Evolutionary conservation across 2,329 filamentous ascomycete species (phyloP).

Genomic region (Pseudogymnoascus sp.): DNA sequence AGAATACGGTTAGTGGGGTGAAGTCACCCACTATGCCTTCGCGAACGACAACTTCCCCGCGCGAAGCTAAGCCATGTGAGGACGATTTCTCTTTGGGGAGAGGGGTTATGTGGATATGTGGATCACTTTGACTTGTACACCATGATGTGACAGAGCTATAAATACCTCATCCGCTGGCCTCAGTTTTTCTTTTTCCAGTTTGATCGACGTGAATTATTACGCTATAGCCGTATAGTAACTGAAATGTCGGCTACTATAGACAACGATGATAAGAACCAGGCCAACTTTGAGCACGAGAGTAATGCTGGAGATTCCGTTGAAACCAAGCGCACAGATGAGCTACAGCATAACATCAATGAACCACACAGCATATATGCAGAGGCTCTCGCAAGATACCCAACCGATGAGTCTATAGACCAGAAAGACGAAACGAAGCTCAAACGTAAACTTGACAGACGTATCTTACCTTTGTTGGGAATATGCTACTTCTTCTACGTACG

Average conservation of each 20-base stretch:
- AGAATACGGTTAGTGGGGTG: neutral
- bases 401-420: constrained; percentile 31
- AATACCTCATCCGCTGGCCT: neutral
- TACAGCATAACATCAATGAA: neutral
- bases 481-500: constrained; percentile 27
- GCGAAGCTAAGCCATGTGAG: neutral
- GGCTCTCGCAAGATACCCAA: constrained; percentile 8
- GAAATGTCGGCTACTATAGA: neutral
- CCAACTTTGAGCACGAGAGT: neutral
- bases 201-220: neutral
- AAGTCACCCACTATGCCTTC: neutral
- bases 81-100: neutral
- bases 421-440: constrained; percentile 29
- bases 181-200: neutral
- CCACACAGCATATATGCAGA: neutral
- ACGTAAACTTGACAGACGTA: constrained; percentile 33
- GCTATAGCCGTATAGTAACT: neutral
- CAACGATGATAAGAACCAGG: neutral
- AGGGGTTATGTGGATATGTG: neutral
- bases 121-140: neutral
- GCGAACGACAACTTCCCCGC: constrained; percentile 1
- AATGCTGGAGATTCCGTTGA: neutral
- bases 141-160: neutral
- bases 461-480: constrained; percentile 33
- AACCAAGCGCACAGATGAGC: neutral